Base-by-base conservation (phyloP, 768 basidiomycete genomes). In the Megacollybia marginata region DNA sequence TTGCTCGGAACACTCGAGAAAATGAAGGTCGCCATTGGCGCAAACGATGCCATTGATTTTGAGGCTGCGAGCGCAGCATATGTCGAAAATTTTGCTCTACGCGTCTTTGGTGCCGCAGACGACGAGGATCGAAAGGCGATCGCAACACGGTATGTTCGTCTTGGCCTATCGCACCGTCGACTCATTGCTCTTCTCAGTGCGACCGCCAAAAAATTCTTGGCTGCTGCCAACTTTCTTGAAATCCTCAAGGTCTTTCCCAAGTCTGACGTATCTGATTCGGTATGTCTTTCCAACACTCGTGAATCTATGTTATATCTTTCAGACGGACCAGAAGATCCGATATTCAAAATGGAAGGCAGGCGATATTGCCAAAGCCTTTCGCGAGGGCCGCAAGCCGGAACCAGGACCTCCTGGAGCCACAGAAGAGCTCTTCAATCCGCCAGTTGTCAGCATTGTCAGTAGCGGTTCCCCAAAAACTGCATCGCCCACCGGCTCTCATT, bases 331-430 rank as follows among this genome's bases (percentile, higher is more conserved):
- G 54, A 98, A 96, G 66, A 80, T 95, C 33, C 83, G 81, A 49
- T 99, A 98, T 67, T 80, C 93, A 4, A 92, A 96, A 64, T 99
- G 96, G 94, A 97, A 97, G 64, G 95, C 95, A 34, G 85, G 88
- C 11, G 92, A 96, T 54, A 93, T 98, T 16, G 82, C 90, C 15
- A 97, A 90, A 65, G 93, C 95, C 1, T 79, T 93, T 61, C 83
- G 94, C n/a, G 95, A 97, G 64, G 94, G 96, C 5, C 79, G 88
- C 18, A 80, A 76, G 56, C 93, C 95, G 9, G 68, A 72, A 1
- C 79, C 93, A 2, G 95, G 91, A 2, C 87, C 90, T 51, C 82
- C 87, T 44, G 81, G 75, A 47, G 72, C 65, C 51, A 59, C 59
- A 33, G 52, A 63, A 54, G 64, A 49, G 11, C 51, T 65, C 23